Base-by-base conservation (phyloP, 2,329 filamentous ascomycete genomes). In the Aspergillus pseudoviridinutans region DNA sequence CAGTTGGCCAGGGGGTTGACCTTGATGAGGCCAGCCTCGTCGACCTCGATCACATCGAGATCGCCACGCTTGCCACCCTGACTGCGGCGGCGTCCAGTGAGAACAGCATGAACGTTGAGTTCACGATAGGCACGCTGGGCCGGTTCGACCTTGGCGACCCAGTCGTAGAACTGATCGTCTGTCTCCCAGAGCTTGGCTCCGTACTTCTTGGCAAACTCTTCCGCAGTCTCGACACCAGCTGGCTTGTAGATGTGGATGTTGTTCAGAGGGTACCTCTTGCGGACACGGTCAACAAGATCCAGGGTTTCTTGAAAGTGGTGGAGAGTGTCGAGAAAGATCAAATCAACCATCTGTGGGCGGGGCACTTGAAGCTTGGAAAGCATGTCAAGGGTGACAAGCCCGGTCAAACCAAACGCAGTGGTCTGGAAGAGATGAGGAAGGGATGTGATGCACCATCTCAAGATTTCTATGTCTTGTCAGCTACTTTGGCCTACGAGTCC, bases 1-100 rank as follows among this genome's bases (percentile, higher is more conserved):
- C 94, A 99, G 79, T 92, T 91, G 71, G 92, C 92, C 63, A 99
- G 80, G 12, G 94, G 94, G 82, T 97, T 99, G 84, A 99, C 89
- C 84, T 99, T 99, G 82, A 97, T 85, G 63, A 97, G 83, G 54
- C 91, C 91, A 28, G 89, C 85, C 74, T 96, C 93, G 72, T 97
- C 92, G 27, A 97, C 80, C 76, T 99, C 94, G 69, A 99, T 85
- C 71, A 99, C 90, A 71, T 92, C 89, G 63, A 99, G 87, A 69
- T 89, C 87, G 62, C 92, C 92, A 59, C 94, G 89, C 79, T 94
- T 91, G 62, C 92, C 93, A 61, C 94, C 94, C 78, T 99, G 94
- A 62, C 91, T 95, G 65, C 91, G 87, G 61, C 94, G 86, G 58
- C 94, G 91, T 54, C 94, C 94, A 49, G 94, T 99, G 63, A 99